Evolutionary conservation across 768 basidiomycete genomes (phyloP).

Genomic region (Tulasnella sp.): DNA sequence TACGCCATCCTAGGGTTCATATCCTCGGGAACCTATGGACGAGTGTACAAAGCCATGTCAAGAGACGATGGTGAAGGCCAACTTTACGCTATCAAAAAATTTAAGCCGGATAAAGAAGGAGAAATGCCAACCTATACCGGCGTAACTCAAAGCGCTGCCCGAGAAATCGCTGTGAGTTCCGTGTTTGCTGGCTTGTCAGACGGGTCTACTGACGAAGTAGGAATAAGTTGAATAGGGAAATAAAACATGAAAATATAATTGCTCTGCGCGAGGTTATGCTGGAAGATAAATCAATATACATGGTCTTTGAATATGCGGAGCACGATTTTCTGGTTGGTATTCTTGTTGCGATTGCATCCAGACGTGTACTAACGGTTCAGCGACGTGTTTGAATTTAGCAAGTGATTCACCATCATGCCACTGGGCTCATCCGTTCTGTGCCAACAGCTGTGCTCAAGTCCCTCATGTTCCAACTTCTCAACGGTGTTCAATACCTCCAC

Average conservation of each 20-base stretch:
- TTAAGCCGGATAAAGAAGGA: conserved; percentile 99
- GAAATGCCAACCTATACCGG: conserved; percentile 94
- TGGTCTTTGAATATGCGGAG: conserved; percentile 99
- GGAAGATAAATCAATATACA: conserved; percentile 97
- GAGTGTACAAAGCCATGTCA: conserved; percentile 96
- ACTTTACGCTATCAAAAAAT: conserved; percentile 97
- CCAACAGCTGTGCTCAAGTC: conserved; percentile 73
- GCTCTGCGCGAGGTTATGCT: conserved; percentile 91
- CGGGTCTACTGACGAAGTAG: conserved; percentile 28
- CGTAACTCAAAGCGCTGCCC: conserved; percentile 93
- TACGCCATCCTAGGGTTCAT: conserved; percentile 95
- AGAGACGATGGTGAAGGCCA: conserved; percentile 55
- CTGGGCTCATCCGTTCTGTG: conserved; percentile 68
- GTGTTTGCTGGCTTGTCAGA: conserved; percentile 9
- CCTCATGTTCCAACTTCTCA: conserved; percentile 87
- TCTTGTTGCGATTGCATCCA: not conserved
- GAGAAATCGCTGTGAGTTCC: conserved; percentile 78
- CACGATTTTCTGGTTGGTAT: conserved; percentile 91
- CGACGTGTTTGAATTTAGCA: conserved; percentile 53
- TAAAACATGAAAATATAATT: conserved; percentile 85
- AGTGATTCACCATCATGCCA: conserved; percentile 97
- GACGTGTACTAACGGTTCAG: not conserved
- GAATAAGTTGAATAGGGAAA: conserved; percentile 76
- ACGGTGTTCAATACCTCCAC: conserved; percentile 92
- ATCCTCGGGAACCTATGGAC: conserved; percentile 94